Evolutionary conservation across 2,329 filamentous ascomycete species (phyloP).

Genomic region (Hansfordia pulvinata): DNA sequence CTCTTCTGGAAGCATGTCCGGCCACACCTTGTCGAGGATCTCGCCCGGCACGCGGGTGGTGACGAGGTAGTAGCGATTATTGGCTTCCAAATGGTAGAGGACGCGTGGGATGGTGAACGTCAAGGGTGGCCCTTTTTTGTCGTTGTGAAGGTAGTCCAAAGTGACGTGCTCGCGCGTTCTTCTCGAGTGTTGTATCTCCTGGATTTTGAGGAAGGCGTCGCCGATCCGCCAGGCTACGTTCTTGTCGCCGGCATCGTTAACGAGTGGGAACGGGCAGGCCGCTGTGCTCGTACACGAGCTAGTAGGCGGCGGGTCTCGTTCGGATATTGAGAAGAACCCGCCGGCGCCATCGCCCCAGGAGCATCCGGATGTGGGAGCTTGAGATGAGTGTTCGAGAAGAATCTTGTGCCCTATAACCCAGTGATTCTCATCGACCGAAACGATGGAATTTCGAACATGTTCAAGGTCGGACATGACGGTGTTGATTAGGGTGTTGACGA

Average conservation of each 20-base stretch:
- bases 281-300: too few relatives aligned
- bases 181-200: background rate
- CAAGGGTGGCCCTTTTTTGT: background rate
- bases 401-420: too few relatives aligned
- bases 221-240: conserved; percentile 1
- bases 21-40: background rate
- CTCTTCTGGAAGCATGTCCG: background rate
- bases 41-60: background rate
- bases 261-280: too few relatives aligned
- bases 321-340: too few relatives aligned
- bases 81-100: background rate
- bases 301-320: too few relatives aligned
- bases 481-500: too few relatives aligned
- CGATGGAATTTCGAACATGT: too few relatives aligned
- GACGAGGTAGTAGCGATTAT: background rate
- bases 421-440: too few relatives aligned
- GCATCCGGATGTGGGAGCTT: too few relatives aligned
- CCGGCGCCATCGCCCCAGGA: too few relatives aligned
- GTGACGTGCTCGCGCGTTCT: background rate
- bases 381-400: too few relatives aligned
- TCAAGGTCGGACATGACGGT: too few relatives aligned
- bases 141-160: conserved; percentile 1
- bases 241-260: background rate
- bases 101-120: background rate
- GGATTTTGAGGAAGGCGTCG: conserved; percentile 1